A percentile compares a stretch with the other conserved stretches of the same genome.
These are phyloP conservation scores for Scedosporium aurantiacum DNA, from an alignment of 2,329 filamentous ascomycete species.

Conservation along the genomic window DNA sequence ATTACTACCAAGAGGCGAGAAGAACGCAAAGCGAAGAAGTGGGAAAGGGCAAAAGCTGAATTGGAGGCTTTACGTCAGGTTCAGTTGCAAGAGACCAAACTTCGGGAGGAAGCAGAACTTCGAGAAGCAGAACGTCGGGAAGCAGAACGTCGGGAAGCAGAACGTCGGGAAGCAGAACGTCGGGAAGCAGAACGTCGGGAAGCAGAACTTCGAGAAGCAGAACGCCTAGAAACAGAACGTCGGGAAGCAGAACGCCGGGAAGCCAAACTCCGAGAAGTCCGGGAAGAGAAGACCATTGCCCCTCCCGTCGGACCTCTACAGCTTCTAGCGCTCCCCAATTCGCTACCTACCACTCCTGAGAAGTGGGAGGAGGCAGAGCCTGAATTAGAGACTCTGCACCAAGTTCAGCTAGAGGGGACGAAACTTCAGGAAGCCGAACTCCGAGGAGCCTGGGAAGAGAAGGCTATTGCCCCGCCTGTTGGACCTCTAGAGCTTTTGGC, in stretches of 20 bases:
- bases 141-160: not conserved
- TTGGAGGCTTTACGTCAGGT: constrained; percentile 72
- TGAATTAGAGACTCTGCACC: no score
- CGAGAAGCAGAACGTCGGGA: not conserved
- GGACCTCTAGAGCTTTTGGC: constrained; percentile 23
- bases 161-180: no score
- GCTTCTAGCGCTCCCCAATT: constrained; percentile 6
- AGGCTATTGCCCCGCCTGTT: constrained; percentile 31
- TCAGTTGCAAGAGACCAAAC: constrained; percentile 31
- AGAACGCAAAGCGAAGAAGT: constrained; percentile 74
- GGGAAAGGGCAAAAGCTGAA: constrained; percentile 82
- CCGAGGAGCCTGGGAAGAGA: no score
- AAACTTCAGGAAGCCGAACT: no score
- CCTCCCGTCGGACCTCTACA: constrained; percentile 6
- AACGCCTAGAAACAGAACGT: no score
- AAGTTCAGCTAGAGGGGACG: no score
- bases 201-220: no score
- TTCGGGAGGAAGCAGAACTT: no score
- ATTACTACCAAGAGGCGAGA: constrained; percentile 65
- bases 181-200: no score
- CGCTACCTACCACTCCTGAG: constrained; percentile 7
- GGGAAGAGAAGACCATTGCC: not conserved
- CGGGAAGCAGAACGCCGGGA: not conserved
- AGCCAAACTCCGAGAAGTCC: not conserved
- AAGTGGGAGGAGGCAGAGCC: no score